These are phyloP conservation scores for Staphylotrichum tortipilum DNA, from an alignment of 495 filamentous ascomycete species.

Conservation along the genomic window DNA sequence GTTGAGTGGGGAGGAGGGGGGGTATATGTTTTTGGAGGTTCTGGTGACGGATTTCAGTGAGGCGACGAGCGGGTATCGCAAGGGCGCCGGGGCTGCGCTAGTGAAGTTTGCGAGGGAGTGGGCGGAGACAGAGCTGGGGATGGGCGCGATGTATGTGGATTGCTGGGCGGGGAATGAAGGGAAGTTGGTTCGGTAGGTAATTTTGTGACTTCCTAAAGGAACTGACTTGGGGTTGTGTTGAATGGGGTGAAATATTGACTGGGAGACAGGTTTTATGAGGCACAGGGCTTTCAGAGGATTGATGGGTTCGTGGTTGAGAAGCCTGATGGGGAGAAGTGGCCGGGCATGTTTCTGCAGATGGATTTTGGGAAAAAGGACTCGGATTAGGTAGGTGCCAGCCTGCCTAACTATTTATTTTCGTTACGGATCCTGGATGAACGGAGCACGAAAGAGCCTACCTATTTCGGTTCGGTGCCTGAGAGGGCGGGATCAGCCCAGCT, in stretches of 20 bases:
- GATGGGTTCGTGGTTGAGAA: conserved; percentile 8
- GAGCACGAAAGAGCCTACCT: too few relatives aligned
- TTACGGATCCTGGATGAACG: too few relatives aligned
- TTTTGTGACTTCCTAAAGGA: not conserved
- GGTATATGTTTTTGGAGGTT: conserved; percentile 8
- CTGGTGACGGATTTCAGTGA: conserved; percentile 8
- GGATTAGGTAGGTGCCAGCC: not conserved
- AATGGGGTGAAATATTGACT: not conserved
- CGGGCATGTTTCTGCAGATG: conserved; percentile 10
- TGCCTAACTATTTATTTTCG: too few relatives aligned
- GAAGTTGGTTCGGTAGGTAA: conserved; percentile 5
- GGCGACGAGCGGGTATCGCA: conserved; percentile 2
- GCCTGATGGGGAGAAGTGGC: conserved; percentile 6
- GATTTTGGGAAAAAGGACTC: not conserved
- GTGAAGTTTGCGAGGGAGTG: conserved; percentile 5
- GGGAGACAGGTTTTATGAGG: conserved; percentile 4
- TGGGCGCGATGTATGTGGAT: conserved; percentile 12
- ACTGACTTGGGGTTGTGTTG: not conserved
- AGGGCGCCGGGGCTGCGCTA: conserved; percentile 9
- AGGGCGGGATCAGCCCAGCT: too few relatives aligned
- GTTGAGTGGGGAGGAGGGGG: not conserved
- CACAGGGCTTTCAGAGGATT: conserved; percentile 4
- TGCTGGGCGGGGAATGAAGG: conserved; percentile 13
- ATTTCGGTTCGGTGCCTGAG: too few relatives aligned
- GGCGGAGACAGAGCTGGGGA: conserved; percentile 4